phyloP scores from a whole-genome alignment of 371 early-diverging fungal species.

The Mucor mucedo region DNA sequence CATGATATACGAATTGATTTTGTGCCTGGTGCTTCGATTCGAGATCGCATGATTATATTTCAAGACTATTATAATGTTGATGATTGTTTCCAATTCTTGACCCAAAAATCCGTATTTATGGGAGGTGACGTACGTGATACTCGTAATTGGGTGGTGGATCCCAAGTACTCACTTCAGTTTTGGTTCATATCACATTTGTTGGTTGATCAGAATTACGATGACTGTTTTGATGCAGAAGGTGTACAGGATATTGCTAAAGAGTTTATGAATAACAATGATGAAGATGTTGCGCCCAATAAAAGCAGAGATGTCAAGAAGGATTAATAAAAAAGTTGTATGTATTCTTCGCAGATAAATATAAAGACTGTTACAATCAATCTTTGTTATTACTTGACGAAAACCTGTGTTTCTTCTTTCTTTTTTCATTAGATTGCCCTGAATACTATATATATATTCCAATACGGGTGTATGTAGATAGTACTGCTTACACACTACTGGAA shows the following conservation, averaged over 20 bases:
- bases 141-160: constrained; percentile 52
- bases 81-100: constrained; percentile 49
- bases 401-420: too few species aligned
- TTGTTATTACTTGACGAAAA: too few species aligned
- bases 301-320: too few species aligned
- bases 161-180: constrained; percentile 50
- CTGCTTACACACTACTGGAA: too few species aligned
- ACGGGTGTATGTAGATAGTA: too few species aligned
- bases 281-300: neutral
- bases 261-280: neutral
- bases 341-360: too few species aligned
- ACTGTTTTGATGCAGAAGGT: constrained; percentile 3
- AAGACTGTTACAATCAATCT: too few species aligned
- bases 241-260: constrained; percentile 4
- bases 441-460: too few species aligned
- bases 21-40: constrained; percentile 31
- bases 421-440: too few species aligned
- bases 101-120: constrained; percentile 47
- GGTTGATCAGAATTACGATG: constrained; percentile 22
- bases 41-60: constrained; percentile 52
- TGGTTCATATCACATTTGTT: constrained; percentile 52
- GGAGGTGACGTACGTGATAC: constrained; percentile 57
- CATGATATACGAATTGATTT: constrained; percentile 53
- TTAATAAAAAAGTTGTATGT: too few species aligned
- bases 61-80: constrained; percentile 46